Percentiles rank a stretch among this genome's conserved stretches.
Conservation (phyloP, 2,329 filamentous ascomycete species). For the Bipolaris bicolor region DNA sequence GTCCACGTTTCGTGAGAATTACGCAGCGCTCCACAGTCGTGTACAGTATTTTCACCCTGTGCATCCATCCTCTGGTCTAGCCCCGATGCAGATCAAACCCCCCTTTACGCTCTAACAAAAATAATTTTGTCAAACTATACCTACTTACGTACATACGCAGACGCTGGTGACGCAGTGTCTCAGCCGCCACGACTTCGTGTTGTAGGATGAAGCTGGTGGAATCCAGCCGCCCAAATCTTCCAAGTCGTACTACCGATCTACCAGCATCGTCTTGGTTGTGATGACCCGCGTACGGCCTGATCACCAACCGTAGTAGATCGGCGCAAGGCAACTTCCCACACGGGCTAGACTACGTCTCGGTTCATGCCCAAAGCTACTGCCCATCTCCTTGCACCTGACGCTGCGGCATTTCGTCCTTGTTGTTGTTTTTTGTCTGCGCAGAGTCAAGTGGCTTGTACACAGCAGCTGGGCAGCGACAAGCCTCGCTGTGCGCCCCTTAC, state of each 20-base stretch:
- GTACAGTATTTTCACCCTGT: constrained; percentile 2
- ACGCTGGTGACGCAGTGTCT: neutral
- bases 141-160: too few species aligned
- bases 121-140: neutral
- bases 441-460: neutral
- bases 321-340: constrained; percentile 5
- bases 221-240: neutral
- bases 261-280: neutral
- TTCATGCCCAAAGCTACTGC: constrained; percentile 5
- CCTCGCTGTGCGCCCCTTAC: too few species aligned
- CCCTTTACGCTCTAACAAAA: neutral
- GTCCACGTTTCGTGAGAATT: constrained; percentile 12
- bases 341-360: neutral
- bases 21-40: constrained; percentile 8
- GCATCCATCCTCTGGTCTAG: neutral
- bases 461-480: too few species aligned
- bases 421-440: neutral
- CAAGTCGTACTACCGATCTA: neutral
- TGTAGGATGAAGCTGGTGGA: neutral
- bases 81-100: neutral
- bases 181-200: neutral
- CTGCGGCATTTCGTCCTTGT: neutral
- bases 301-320: constrained; percentile 9
- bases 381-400: neutral
- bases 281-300: neutral